Evolutionary conservation across 345 rosid species (phyloP).

Genomic region (Eucalyptus regnans): DNA sequence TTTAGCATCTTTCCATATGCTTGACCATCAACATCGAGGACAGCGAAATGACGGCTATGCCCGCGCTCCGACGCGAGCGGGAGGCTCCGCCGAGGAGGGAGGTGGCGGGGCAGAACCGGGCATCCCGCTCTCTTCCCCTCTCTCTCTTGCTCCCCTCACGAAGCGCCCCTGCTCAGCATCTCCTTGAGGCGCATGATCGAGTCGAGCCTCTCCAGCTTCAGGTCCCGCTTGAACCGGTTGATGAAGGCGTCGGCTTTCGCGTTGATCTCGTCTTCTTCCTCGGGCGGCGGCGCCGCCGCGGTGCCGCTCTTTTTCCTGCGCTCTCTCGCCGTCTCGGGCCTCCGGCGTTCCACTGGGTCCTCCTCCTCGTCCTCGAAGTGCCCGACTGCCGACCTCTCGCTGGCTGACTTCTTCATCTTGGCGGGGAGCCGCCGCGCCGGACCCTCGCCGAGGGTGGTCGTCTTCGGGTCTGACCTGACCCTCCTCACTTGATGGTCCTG

Average conservation of each 20-base stretch:
- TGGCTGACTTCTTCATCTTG: conserved; percentile 63
- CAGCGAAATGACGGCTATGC: not conserved
- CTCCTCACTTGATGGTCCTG: conserved; percentile 13
- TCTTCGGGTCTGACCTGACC: conserved; percentile 28
- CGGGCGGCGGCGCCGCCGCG: not conserved
- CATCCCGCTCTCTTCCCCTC: not conserved
- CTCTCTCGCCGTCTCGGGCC: not conserved
- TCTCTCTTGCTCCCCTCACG: not conserved
- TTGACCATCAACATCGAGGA: not conserved
- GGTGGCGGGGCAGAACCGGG: not conserved
- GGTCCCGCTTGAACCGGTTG: conserved; percentile 30
- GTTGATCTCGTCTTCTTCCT: conserved; percentile 13
- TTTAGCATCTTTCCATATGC: not conserved
- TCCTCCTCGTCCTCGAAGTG: conserved; percentile 2
- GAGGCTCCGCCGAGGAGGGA: not conserved
- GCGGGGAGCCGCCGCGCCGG: not conserved
- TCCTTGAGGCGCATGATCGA: conserved; percentile 29
- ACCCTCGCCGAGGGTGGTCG: not conserved
- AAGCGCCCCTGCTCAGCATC: conserved; percentile 1
- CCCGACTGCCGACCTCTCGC: conserved; percentile 23
- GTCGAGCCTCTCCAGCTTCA: conserved; percentile 38
- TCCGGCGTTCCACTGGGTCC: not conserved
- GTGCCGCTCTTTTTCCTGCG: conserved; percentile 1
- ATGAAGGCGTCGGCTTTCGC: conserved; percentile 50
- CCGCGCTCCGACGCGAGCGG: not conserved